Evolutionary conservation across 371 early-diverging fungal genomes (phyloP).

Genomic region (Circinella minor): DNA sequence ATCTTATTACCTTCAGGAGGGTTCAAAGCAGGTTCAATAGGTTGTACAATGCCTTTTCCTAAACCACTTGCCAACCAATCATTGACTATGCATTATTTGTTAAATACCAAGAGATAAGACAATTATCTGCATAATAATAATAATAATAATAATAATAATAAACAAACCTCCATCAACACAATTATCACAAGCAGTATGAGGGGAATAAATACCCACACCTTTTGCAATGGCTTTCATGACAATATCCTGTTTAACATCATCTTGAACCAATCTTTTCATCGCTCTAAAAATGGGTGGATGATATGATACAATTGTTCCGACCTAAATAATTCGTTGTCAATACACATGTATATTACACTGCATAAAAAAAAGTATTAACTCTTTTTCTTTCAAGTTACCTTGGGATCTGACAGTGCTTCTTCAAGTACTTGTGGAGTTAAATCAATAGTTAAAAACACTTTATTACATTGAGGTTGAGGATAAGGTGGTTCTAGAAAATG

Average conservation of each 20-base stretch:
- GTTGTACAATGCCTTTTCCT: constrained; percentile 53
- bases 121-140: not conserved
- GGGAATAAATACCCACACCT: constrained; percentile 94
- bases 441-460: constrained; percentile 96
- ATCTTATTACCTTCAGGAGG: constrained; percentile 55
- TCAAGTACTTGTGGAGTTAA: constrained; percentile 87
- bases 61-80: constrained; percentile 83
- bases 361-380: not conserved
- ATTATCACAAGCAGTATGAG: constrained; percentile 96
- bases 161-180: constrained; percentile 75
- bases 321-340: constrained; percentile 30
- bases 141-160: not conserved
- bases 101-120: not conserved
- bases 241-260: constrained; percentile 80
- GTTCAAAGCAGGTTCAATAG: constrained; percentile 60
- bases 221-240: constrained; percentile 83
- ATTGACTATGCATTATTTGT: constrained; percentile 57
- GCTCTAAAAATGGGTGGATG: constrained; percentile 96
- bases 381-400: constrained; percentile 22
- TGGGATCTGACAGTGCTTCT: constrained; percentile 85
- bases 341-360: not conserved
- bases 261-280: constrained; percentile 81
- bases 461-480: constrained; percentile 66
- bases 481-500: constrained; percentile 67
- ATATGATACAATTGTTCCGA: constrained; percentile 94